Base-by-base conservation (phyloP, 805 yeast genomes). In the Schwanniomyces polymorphus region DNA sequence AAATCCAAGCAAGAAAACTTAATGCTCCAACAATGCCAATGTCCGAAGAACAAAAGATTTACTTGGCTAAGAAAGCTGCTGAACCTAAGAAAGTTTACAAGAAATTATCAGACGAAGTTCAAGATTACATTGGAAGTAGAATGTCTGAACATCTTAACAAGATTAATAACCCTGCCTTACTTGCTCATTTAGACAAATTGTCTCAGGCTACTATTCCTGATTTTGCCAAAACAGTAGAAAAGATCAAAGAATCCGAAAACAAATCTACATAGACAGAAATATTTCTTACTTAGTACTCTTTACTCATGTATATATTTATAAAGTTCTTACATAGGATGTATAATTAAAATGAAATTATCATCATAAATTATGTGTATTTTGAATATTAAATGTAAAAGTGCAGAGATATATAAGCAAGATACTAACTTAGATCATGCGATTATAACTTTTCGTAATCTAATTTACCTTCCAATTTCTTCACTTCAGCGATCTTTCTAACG, bases 391-490 rank as follows among this genome's bases (percentile, higher is more conserved):
- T 18, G 23, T 21, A 40, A 23, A 29, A 39, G 27, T 11, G 33
- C 12, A 28, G 33, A 37, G n/a, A 21, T 27, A 27, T 18, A 27
- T 26, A 14, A 5, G 25, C 27, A 17, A 40, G 17, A 17, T 27
- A 17, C n/a, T 40, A 27, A n/a, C 29, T 17, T 40, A 27, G 21
- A 26, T n/a, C 26, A 28, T 40, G 25, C 9, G 27, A 38, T 57
- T 74, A 94, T 65, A 94, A 75, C 78, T 94, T 94, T 75, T 94
- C 96, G 68, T 94, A 94, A 60, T 92, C 98, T 52, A 92, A 73
- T 67, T 88, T 88, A 54, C 98, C 98, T 75, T 94, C 99, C 68
- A 94, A 80, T 72, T 94, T 94, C 86, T 94, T 94, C 45, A 90
- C 86, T 67, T 94, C 99, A 18, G 92, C 91, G 50, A 94, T 97